These are phyloP conservation scores for Neurospora sublineolata DNA, from an alignment of 495 filamentous ascomycete genomes.

Conservation along the genomic window DNA sequence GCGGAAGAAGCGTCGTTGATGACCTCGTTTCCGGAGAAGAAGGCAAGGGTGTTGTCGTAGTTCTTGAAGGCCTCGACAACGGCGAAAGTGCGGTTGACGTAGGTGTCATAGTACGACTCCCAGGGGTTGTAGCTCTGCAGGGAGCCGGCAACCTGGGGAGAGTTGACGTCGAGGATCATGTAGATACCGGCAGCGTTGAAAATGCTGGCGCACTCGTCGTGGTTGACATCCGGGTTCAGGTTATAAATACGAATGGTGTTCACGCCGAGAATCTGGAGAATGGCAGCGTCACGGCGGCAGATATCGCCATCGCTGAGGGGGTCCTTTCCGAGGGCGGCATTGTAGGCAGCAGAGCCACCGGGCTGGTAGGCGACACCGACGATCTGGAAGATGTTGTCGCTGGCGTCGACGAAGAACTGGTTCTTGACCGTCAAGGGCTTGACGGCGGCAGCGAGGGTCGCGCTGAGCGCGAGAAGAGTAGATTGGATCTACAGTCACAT, in stretches of 20 bases:
- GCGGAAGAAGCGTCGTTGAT: slow-evolving; percentile 57
- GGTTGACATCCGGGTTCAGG: slow-evolving; percentile 69
- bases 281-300: slow-evolving; percentile 82
- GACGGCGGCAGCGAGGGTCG: slow-evolving; percentile 52
- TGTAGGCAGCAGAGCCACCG: slow-evolving; percentile 73
- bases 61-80: slow-evolving; percentile 90
- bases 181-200: slow-evolving; percentile 65
- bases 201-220: slow-evolving; percentile 80
- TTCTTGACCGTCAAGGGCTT: slow-evolving; percentile 61
- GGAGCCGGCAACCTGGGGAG: slow-evolving; percentile 65
- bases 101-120: slow-evolving; percentile 59
- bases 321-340: slow-evolving; percentile 47
- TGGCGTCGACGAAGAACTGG: slow-evolving; percentile 74
- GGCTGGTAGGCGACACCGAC: slow-evolving; percentile 93
- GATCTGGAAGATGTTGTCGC: slow-evolving; percentile 73
- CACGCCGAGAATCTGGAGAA: slow-evolving; percentile 74
- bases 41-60: slow-evolving; percentile 83
- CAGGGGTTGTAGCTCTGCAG: slow-evolving; percentile 60
- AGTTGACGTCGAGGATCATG: slow-evolving; percentile 79
- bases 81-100: slow-evolving; percentile 75
- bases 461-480: slow-evolving; percentile 34
- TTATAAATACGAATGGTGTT: slow-evolving; percentile 96
- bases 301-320: slow-evolving; percentile 61
- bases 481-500: slow-evolving; percentile 21
- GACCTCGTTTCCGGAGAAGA: slow-evolving; percentile 91